Base-by-base conservation (phyloP, 2,329 filamentous ascomycete species). In the Plectosphaerella sp. region DNA sequence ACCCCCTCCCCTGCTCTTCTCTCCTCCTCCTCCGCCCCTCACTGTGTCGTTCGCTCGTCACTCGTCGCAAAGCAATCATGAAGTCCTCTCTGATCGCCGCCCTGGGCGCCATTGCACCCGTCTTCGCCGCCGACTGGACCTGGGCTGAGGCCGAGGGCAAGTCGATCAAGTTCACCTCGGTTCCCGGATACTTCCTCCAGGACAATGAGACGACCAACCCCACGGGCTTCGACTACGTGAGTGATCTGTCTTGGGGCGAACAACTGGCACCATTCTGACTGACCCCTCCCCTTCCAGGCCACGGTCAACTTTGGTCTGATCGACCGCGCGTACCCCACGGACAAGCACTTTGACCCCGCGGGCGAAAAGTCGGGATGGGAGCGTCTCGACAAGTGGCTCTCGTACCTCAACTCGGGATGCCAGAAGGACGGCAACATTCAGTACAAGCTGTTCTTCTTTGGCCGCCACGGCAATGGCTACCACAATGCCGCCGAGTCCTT, bases 381-480 rank as follows among this genome's bases (percentile, higher is more conserved):
- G 64, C 77, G 80, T n/a, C 86, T 89, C 53, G 71, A 72, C 42
- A 65, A 77, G 54, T 83, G 84, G 60, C 75, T 89, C 25, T 61
- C 72, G 18, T 68, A 72, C 22, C 64, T 89, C 37, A 86, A 86
- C 68, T 55, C 57, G 11, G 59, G 64, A 25, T 66, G 67, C 49
- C 49, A 51, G 33, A 60, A 64, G 4, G 64, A 74, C n/a, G 64
- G 66, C 10, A 74, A 72, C 47, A 75, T 77, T 14, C 69, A 74
- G 28, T 89, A 88, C 71, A 86, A 87, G 61, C 73, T 91, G 10
- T 63, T 90, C 28, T 85, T 85, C 66, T 74, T 88, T 65, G 86
- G 81, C 3, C 81, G 87, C 39, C 87, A 90, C 62, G 87, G 87
- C 20, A 79, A 90, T 66, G 87, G 87, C 12, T 82, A 72, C 59